Evolutionary conservation across 2,329 filamentous ascomycete genomes (phyloP).

Genomic region (Fusarium kyushuense): DNA sequence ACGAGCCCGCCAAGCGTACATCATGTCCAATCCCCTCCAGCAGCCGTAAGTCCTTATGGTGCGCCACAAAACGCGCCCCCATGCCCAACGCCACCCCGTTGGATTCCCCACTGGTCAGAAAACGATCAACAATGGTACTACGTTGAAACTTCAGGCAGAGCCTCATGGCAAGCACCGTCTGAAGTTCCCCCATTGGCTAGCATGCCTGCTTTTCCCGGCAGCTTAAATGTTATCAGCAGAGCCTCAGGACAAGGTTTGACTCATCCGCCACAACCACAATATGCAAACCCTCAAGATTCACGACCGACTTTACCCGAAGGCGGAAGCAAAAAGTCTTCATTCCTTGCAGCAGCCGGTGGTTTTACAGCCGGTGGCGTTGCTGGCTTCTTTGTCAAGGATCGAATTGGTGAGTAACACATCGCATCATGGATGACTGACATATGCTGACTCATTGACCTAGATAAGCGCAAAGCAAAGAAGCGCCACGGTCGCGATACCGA

Average conservation of each 20-base stretch:
- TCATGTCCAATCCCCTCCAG: not conserved
- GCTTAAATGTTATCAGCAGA: not conserved
- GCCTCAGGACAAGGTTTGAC: not conserved
- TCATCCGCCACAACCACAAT: not conserved
- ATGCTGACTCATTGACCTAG: not conserved
- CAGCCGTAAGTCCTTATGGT: not conserved
- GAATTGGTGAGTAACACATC: constrained; percentile 5
- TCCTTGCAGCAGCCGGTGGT: constrained; percentile 27
- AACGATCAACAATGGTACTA: constrained; percentile 31
- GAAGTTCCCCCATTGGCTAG: constrained; percentile 5
- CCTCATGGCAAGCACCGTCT: constrained; percentile 14
- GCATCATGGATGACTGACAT: accelerated
- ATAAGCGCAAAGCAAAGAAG: constrained; percentile 38
- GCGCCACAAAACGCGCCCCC: not conserved
- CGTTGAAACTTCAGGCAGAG: constrained; percentile 27
- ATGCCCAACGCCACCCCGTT: constrained; percentile 26
- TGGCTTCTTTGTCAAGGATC: constrained; percentile 33
- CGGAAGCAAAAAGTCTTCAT: constrained; percentile 2
- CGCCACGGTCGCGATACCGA: constrained; percentile 12
- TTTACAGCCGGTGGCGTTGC: constrained; percentile 35
- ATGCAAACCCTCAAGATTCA: not conserved
- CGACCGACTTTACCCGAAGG: not conserved
- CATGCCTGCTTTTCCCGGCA: constrained; percentile 26
- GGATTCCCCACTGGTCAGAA: constrained; percentile 42
- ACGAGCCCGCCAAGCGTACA: not conserved